phyloP scores from a whole-genome alignment of 129 eudicot species.

The Solidago caesia region DNA sequence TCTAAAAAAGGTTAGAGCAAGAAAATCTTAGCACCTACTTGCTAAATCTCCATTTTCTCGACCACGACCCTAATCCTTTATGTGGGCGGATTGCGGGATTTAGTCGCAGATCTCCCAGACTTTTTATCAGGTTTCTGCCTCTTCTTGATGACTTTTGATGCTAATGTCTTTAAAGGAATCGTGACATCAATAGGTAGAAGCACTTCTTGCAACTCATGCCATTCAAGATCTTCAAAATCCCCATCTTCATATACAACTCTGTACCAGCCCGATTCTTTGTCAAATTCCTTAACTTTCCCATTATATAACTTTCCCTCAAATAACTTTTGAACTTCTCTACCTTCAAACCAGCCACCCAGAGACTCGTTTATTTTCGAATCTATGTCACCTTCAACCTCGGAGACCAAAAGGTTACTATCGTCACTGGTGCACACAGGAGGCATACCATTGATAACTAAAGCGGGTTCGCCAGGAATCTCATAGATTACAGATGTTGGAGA shows the following conservation, averaged over 20 bases:
- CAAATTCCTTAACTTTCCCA: conserved; percentile 63
- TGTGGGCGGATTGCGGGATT: conserved; percentile 15
- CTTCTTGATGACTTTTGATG: conserved; percentile 55
- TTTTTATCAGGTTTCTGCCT: conserved; percentile 44
- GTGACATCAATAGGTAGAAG: conserved; percentile 68
- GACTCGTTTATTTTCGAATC: conserved; percentile 27
- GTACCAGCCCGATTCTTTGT: conserved; percentile 73
- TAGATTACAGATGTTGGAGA: conserved; percentile 42
- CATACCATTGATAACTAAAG: conserved; percentile 49
- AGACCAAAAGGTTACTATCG: conserved; percentile 23
- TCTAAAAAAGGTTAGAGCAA: neutral
- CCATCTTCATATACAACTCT: conserved; percentile 81
- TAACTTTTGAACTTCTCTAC: conserved; percentile 67
- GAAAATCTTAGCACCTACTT: neutral
- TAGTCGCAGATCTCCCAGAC: conserved; percentile 31
- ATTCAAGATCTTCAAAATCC: conserved; percentile 86
- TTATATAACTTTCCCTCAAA: conserved; percentile 41
- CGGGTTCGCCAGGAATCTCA: conserved; percentile 72
- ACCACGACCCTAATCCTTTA: conserved; percentile 17
- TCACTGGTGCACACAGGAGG: conserved; percentile 44
- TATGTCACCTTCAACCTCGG: conserved; percentile 25
- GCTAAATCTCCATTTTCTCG: conserved; percentile 16
- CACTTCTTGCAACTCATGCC: conserved; percentile 65
- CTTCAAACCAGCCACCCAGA: conserved; percentile 71
- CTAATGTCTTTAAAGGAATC: conserved; percentile 65